Evolutionary conservation across 768 basidiomycete genomes (phyloP), one percentile per base, ranked within the genome.

Genomic region (Coprinellus aureogranulatus): DNA sequence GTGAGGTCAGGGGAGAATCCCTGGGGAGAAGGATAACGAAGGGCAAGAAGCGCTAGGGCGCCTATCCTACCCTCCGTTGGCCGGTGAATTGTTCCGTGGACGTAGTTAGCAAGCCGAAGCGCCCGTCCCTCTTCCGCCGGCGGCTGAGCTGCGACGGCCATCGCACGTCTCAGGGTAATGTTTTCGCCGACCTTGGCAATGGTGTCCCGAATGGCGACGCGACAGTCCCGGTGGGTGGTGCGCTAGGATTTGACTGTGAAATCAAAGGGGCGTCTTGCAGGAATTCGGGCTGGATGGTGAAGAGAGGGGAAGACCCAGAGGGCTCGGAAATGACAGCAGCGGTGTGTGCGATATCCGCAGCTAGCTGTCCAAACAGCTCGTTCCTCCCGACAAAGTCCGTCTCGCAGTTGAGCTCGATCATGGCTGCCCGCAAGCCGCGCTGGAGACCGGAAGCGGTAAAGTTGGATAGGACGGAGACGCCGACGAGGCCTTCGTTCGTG

Each of bases 351-450:
- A 97, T 87, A 64, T 92, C 86, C 40, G 80, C 78, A 12, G 90
- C 88, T 39, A 95, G 81, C 54, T 79, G 78, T 16, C 84, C 79
- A 65, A 98, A 98, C 12, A 93, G 76, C 57, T 88, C 83, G 64
- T 92, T 95, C 61, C 91, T 76, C 23, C 87, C 92, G 27, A 98
- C 95, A 68, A 97, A 98, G 75, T 98, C 95, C 53, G 95, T 97
- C 75, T 98, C 95, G 75, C 95, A 98, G 64, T 92, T 92, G 59
- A 97, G 77, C 71, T 98, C 95, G 56, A 98, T 77, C 82, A 97
- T 89, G 20, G 89, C 86, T 11, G 90, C 93, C 37, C 91, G 83
- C 34, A 90, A 72, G 39, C 82, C 78, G 20, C 51, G 51, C 30
- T 53, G 51, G 2, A 53, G 42, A 1, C 79, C 79, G 20, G 69